These are phyloP conservation scores for Magnusiomyces fungicola DNA, from an alignment of 1,139 yeast genomes.

Conservation along the genomic window DNA sequence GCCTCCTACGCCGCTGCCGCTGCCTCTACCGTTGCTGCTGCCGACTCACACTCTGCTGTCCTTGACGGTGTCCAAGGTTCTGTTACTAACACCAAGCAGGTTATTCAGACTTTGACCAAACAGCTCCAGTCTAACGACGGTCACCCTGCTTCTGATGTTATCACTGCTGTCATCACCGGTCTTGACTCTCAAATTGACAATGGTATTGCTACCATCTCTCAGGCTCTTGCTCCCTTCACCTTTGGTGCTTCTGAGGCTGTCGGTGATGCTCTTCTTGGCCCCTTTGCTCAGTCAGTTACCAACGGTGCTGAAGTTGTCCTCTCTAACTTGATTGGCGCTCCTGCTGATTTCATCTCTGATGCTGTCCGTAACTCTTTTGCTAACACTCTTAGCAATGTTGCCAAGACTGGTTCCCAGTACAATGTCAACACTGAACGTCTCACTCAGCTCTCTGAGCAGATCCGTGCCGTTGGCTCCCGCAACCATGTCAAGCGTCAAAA, in stretches of 20 bases:
- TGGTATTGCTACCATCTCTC: conserved; percentile 15
- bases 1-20: conserved; percentile 4
- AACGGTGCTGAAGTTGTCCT: conserved; percentile 25
- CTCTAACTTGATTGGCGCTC: conserved; percentile 22
- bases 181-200: conserved; percentile 21
- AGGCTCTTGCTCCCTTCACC: conserved; percentile 22
- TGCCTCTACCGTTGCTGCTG: background rate
- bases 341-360: conserved; percentile 16
- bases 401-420: conserved; percentile 16
- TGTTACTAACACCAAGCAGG: conserved; percentile 21
- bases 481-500: background rate
- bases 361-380: conserved; percentile 13
- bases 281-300: conserved; percentile 23
- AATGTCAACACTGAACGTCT: too few species aligned
- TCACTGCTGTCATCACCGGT: conserved; percentile 16
- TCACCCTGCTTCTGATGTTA: conserved; percentile 19
- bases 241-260: conserved; percentile 20
- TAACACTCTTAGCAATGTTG: conserved; percentile 15
- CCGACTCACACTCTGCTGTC: conserved; percentile 8
- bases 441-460: conserved; percentile 13
- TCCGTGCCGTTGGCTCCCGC: conserved; percentile 11
- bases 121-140: conserved; percentile 17
- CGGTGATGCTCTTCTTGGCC: conserved; percentile 20
- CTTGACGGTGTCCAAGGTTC: conserved; percentile 17
- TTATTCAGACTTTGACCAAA: conserved; percentile 18